phyloP scores from a whole-genome alignment of 1,284 basidiomycete species.

The Sporisorium graminicola region DNA sequence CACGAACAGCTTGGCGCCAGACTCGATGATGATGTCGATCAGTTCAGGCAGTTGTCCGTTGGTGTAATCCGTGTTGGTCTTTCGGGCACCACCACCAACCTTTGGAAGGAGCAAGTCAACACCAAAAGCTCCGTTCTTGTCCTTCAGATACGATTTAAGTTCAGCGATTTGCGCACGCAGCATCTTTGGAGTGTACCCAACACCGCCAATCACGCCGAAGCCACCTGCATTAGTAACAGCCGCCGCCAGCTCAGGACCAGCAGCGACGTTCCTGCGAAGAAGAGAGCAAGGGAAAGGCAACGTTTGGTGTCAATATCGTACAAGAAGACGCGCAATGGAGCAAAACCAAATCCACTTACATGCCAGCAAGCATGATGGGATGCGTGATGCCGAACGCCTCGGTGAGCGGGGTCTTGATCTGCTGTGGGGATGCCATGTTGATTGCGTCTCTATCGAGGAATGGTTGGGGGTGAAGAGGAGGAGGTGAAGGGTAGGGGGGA shows the following conservation, averaged over 20 bases:
- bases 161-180: conserved; percentile 45
- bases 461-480: neutral
- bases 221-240: conserved; percentile 64
- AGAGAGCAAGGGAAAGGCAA: neutral
- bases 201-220: conserved; percentile 64
- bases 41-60: conserved; percentile 57
- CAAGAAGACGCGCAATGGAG: neutral
- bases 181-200: conserved; percentile 57
- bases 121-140: conserved; percentile 65
- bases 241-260: conserved; percentile 61
- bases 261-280: conserved; percentile 58
- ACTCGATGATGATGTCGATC: conserved; percentile 63
- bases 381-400: conserved; percentile 79
- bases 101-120: conserved; percentile 65
- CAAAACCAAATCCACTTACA: conserved; percentile 18
- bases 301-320: neutral
- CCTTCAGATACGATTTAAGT: conserved; percentile 53
- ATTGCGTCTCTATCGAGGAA: neutral
- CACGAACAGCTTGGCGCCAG: conserved; percentile 62
- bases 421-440: conserved; percentile 53
- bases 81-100: conserved; percentile 62
- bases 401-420: conserved; percentile 59
- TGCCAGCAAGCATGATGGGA: conserved; percentile 85
- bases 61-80: conserved; percentile 66
- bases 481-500: no score